These are phyloP conservation scores for Cryptococcus sp. DNA, from an alignment of 1,284 basidiomycete species.

Conservation along the genomic window DNA sequence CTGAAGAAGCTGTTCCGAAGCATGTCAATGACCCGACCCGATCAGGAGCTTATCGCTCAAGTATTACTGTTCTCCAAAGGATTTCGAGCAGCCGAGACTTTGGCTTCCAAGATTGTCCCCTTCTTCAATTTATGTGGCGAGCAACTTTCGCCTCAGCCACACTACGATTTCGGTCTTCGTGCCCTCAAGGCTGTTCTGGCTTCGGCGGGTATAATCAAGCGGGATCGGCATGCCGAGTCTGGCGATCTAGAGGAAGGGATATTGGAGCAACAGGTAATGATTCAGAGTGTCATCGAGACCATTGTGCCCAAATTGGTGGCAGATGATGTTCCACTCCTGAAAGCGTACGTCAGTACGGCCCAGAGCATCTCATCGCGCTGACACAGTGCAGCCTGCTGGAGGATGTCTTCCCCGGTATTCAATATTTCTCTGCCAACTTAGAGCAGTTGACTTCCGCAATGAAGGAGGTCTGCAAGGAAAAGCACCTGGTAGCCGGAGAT, in stretches of 20 bases:
- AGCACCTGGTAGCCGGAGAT: constrained; percentile 76
- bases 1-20: constrained; percentile 63
- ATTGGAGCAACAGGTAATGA: constrained; percentile 90
- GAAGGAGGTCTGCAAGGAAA: constrained; percentile 77
- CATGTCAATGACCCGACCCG: constrained; percentile 99
- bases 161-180: constrained; percentile 98
- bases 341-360: constrained; percentile 59
- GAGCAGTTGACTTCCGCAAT: constrained; percentile 81
- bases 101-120: constrained; percentile 96
- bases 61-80: constrained; percentile 99
- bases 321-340: constrained; percentile 91
- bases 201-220: constrained; percentile 95
- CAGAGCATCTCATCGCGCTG: no score
- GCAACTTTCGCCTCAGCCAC: constrained; percentile 92
- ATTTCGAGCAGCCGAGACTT: constrained; percentile 91
- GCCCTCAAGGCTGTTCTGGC: constrained; percentile 95
- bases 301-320: constrained; percentile 98
- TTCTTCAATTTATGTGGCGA: constrained; percentile 99
- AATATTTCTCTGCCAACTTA: constrained; percentile 84
- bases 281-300: constrained; percentile 98
- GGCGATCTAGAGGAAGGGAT: constrained; percentile 59
- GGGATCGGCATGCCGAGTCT: constrained; percentile 63
- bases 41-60: constrained; percentile 96
- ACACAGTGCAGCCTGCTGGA: constrained; percentile 67
- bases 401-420: constrained; percentile 96